Evolutionary conservation across 2,329 filamentous ascomycete genomes (phyloP), one percentile per base, ranked within the genome.

Genomic region (Mycocentrospora acerina): DNA sequence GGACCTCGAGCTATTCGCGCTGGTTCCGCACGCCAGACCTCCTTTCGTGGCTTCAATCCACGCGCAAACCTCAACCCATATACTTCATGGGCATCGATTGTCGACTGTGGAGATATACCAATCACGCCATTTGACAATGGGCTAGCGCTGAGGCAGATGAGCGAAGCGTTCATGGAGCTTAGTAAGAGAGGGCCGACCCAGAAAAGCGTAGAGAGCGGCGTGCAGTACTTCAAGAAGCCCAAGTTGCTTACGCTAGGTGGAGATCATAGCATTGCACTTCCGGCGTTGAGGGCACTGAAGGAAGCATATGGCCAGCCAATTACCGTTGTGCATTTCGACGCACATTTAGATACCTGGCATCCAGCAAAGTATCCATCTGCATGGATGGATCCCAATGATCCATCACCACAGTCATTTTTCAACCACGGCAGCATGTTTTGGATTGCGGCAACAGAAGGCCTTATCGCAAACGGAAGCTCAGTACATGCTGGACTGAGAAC

Each of bases 391-490:
- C 53, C 63, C 2, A 58, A 66, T 13, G 68, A 74, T 36, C 67
- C 73, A 6, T 78, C 77, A 3, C 77, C 81, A 43, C 86, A 88
- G 64, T 78, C 81, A 2, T 79, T 84, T 53, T 93, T 94, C 72
- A 95, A 84, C 59, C 90, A 95, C 67, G 90, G 90, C 4, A 88
- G 81, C 52, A 93, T 95, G 83, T 95, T 95, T 75, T 91, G 88
- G 85, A 79, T 91, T 52, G 90, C 90, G 5, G 83, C 83, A 32
- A 82, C 83, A 19, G 90, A 95, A 65, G 88, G 87, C 0, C 71
- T 95, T 17, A 83, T 95, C 41, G 76, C 80, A 44, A 90, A 91
- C 65, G 71, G 75, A 11, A 84, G 80, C 0, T 86, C 81, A 15
- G 87, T 93, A 5, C 90, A 95, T 65, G 90, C 88, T 0, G 90